Evolutionary conservation across 2,329 filamentous ascomycete genomes (phyloP), one percentile per base, ranked within the genome.

Genomic region (Lecanoromycetidae sp.): DNA sequence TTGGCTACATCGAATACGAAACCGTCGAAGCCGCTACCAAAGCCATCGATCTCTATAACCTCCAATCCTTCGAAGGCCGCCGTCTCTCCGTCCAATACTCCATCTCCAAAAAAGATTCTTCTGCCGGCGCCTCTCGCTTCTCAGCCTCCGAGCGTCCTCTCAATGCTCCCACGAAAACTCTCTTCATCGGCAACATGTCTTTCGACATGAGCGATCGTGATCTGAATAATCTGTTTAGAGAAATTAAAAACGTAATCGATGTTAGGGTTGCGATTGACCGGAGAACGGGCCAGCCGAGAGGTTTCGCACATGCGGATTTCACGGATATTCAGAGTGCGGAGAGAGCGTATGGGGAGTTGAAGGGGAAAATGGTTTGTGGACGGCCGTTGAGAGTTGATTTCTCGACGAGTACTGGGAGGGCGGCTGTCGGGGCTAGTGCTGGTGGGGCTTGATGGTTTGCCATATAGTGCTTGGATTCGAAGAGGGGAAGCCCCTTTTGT

Each of bases 281-380:
- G 57, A 74, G 79, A 54, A 87, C 84, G 5, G 87, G 87, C 37
- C 81, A 84, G 66, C 83, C 84, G 30, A 75, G 84, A 61, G 87
- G 87, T 52, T 94, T 91, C 61, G 84, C 82, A 17, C 87, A 94
- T 61, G 82, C 81, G 40, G 85, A 93, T 60, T 94, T 94, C 63
- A 59, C 74, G 35, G 77, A 84, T 56, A 61, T 80, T 32, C 73
- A 79, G 52, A 77, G 77, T 52, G 84, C 86, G n/a, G 57, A 66
- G 46, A 68, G 67, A 52, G 87, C 76, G 0, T 68, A 68, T 57
- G 73, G 78, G 46, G 55, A 69, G 12, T 67, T 94, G 32, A 54
- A 63, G 44, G 64, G 66, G 19, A 76, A 76, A 63, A 63, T 68
- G 39, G 66, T 88, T n/a, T 80, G 80, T 56, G 80, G 80, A 34